Evolutionary conservation across 2,329 filamentous ascomycete genomes (phyloP), one percentile per base, ranked within the genome.

Genomic region (Phaeoacremonium minimum): DNA sequence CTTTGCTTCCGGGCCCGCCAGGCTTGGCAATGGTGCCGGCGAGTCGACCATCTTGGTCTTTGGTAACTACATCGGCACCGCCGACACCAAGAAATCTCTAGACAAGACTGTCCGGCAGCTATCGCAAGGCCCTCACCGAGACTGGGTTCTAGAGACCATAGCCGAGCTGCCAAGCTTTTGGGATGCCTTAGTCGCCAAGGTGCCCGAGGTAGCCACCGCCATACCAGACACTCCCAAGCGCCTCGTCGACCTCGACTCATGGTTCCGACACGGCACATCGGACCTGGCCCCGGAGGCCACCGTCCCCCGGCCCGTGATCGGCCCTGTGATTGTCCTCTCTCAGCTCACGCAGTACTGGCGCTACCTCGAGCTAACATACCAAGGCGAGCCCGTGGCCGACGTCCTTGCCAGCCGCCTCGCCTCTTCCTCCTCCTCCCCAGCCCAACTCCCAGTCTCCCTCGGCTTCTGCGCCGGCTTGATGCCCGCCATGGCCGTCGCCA

Each of bases 401-500:
- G 42, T 38, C 13, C 46, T 43, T 34, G 41, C 17, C 48, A 55
- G 43, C 50, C 50, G 7, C 2, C 28, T 58, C 1, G 28, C 28
- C n/a, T 7, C 28, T 8, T 7, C 28, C 28, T n/a, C n/a, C n/a
- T n/a, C n/a, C n/a, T n/a, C n/a, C n/a, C n/a, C n/a, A n/a, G n/a
- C n/a, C n/a, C n/a, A n/a, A n/a, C n/a, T n/a, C n/a, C n/a, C n/a
- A n/a, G 7, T 7, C 7, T 15, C 36, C 12, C 12, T 37, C 26
- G 66, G 66, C 0, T 58, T 67, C 35, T 69, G 66, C 22, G 56
- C 55, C 2, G 65, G 66, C 0, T 35, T 67, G 2, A 33, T 70
- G n/a, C 54, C 45, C 28, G 59, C 66, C 6, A 37, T 59, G 11
- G 60, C 61, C 0, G 57, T 64, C 1, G 49, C 63, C 0, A 48